Conservation (phyloP, 2,329 filamentous ascomycete genomes). For the Geosmithia flava region DNA sequence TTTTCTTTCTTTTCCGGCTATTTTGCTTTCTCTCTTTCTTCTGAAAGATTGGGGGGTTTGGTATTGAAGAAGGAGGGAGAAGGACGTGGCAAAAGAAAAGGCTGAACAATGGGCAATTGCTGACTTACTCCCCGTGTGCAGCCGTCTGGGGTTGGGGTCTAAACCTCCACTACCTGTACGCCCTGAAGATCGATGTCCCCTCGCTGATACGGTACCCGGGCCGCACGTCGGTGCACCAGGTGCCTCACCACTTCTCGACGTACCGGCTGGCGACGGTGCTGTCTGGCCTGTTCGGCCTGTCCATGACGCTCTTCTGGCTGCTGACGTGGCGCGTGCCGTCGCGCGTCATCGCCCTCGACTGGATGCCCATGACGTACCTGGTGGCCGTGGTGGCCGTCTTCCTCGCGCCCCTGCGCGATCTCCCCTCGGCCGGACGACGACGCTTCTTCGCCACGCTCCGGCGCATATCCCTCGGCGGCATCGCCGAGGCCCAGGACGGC, state of each 20-base stretch:
- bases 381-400: constrained; percentile 60
- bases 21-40: not conserved
- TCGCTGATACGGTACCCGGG: constrained; percentile 75
- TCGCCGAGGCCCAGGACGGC: constrained; percentile 76
- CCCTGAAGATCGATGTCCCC: constrained; percentile 76
- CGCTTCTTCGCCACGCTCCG: constrained; percentile 65
- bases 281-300: constrained; percentile 56
- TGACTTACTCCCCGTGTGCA: constrained; percentile 21
- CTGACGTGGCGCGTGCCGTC: constrained; percentile 59
- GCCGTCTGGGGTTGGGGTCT: constrained; percentile 91
- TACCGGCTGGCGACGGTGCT: constrained; percentile 77
- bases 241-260: constrained; percentile 66
- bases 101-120: no score
- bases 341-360: constrained; percentile 67
- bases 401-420: constrained; percentile 55
- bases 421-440: constrained; percentile 58
- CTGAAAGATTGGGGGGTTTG: no score
- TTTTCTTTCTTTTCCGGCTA: not conserved
- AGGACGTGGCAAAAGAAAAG: no score
- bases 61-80: no score
- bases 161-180: constrained; percentile 78
- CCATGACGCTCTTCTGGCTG: constrained; percentile 72
- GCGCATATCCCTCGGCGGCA: constrained; percentile 70
- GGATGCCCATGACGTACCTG: constrained; percentile 77
- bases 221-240: constrained; percentile 56